Evolutionary conservation across 23 red algal genomes (phyloP), one percentile per base, ranked within the genome.

Genomic region (Gracilaria gracilis): DNA sequence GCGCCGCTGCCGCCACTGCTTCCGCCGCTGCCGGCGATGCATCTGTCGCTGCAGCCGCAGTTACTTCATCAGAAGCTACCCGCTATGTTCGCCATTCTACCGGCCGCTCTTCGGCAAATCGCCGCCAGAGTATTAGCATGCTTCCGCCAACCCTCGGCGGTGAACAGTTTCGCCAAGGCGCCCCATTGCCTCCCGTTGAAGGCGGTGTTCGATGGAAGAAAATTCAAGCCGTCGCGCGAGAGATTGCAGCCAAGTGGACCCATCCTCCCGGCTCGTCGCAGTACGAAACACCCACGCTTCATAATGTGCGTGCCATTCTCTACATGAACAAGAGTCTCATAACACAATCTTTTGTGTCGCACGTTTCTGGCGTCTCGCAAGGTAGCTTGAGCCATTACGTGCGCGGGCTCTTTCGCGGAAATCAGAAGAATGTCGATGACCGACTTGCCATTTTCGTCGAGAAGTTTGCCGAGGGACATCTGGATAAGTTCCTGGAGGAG

Each of bases 291-390:
- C 61, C 67, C 16, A 88, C 84, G 17, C 84, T 88, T 9, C 84
- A 88, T 37, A 64, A 88, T 47, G 70, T 88, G 0, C 84, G 84
- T 23, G 84, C 84, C 12, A 88, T 88, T 64, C 84, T 88, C 23
- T 88, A 76, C 84, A 72, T 88, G 47, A 88, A 88, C 57, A 75
- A 78, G 55, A 88, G 58, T 32, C 84, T 88, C 40, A 88, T 91
- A 8, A 91, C 87, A 0, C 87, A 91, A 33, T 91, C 87, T 9
- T 91, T 91, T 55, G 76, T 91, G 25, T 81, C 75, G 6, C 87
- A 91, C 51, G 69, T 81, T 51, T 81, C 87, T 31, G 87, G 87
- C 19, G 87, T 91, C 17, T 81, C 75, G 21, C 87, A 91, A 55
- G 76, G 87, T 17, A 80, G 62, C 24, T 70, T 91, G 53, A 80